These are phyloP conservation scores for Takakia lepidozioides DNA, from an alignment of 225 moss, liverwort and hornwort species.

Conservation along the genomic window DNA sequence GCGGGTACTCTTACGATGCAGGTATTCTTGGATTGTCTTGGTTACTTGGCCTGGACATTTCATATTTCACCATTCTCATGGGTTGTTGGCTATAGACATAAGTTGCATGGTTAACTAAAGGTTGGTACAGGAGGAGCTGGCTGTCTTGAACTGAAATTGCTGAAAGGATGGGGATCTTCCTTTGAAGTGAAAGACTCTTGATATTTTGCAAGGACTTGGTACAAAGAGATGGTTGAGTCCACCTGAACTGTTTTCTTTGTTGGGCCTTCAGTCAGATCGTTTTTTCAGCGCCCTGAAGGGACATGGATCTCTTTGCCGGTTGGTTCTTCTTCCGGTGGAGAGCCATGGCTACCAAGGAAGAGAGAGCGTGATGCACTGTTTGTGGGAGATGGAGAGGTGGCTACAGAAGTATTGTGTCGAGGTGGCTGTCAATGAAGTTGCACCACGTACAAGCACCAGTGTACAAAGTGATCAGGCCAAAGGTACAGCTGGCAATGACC, in stretches of 20 bases:
- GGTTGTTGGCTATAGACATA: too few relatives aligned
- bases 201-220: too few relatives aligned
- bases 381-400: conserved; percentile 99
- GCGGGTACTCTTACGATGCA: conserved; percentile 97
- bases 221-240: too few relatives aligned
- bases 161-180: too few relatives aligned
- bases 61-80: too few relatives aligned
- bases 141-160: too few relatives aligned
- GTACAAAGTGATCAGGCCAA: background rate
- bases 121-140: too few relatives aligned
- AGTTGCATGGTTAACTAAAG: too few relatives aligned
- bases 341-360: conserved; percentile 84
- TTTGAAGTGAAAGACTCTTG: too few relatives aligned
- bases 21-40: conserved; percentile 23
- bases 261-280: conserved; percentile 66
- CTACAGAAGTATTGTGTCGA: conserved; percentile 67
- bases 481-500: conserved; percentile 18
- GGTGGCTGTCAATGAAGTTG: conserved; percentile 16
- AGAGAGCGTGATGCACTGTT: conserved; percentile 96
- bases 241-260: too few relatives aligned
- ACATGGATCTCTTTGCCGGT: conserved; percentile 74
- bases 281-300: conserved; percentile 95
- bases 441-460: conserved; percentile 13
- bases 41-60: too few relatives aligned
- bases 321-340: conserved; percentile 88